A percentile compares a stretch with the other conserved stretches of the same genome.
Conservation (phyloP, 2,329 filamentous ascomycete genomes). For the Trichoderma lentiforme region DNA sequence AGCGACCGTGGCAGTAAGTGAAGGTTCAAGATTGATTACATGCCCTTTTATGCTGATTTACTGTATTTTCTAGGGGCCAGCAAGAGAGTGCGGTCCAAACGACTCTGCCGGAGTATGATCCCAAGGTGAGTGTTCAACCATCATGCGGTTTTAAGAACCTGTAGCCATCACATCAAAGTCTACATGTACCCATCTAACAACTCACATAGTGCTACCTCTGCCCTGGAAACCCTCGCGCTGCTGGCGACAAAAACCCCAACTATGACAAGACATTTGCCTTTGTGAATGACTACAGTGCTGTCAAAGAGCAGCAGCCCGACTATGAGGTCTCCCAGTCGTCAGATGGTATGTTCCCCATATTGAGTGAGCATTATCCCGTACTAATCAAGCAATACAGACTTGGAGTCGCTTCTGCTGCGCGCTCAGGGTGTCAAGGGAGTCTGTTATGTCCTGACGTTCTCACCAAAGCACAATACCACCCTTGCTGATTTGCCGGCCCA, state of each 20-base stretch:
- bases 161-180: not conserved
- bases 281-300: conserved; percentile 95
- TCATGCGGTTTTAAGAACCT: not conserved
- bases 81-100: conserved; percentile 69
- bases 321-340: conserved; percentile 53
- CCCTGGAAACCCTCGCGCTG: conserved; percentile 83
- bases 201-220: conserved; percentile 79
- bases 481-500: conserved; percentile 79
- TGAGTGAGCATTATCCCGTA: not conserved
- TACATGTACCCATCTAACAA: not conserved
- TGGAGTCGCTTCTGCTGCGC: conserved; percentile 72
- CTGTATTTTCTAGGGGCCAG: conserved; percentile 59
- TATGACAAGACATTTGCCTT: conserved; percentile 90
- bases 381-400: conserved; percentile 44
- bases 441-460: conserved; percentile 97
- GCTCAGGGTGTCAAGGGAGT: conserved; percentile 87
- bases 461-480: conserved; percentile 83
- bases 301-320: conserved; percentile 86
- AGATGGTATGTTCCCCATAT: conserved; percentile 29
- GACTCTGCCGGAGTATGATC: conserved; percentile 76
- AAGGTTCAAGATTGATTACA: not conserved
- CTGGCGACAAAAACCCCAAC: conserved; percentile 80
- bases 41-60: not conserved
- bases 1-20: conserved; percentile 94
- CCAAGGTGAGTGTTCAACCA: conserved; percentile 48